Evolutionary conservation across 352 stramenopile genomes (phyloP), one percentile per base, ranked within the genome.

Genomic region (Poterioochromonas sp.): DNA sequence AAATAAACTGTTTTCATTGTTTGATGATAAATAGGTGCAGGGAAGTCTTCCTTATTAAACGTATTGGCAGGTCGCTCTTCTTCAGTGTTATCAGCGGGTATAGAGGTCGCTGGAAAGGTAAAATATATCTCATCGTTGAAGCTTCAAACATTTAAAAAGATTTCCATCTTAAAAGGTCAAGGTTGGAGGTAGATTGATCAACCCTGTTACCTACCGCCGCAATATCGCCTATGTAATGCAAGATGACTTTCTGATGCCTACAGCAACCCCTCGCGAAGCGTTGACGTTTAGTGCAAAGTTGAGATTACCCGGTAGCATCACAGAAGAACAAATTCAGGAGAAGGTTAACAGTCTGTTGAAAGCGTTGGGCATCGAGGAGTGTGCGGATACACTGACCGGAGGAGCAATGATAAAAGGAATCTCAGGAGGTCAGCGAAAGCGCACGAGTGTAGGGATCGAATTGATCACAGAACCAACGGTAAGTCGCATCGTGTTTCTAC

Each of bases 391-490:
- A 12, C 2, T 77, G 41, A 65, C 81, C 37, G 81, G 81, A 35
- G 73, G 79, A 32, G 84, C 79, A 20, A 63, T 86, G 0, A 83
- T 87, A 2, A 93, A 93, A 73, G 93, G 94, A 26, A 91, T 97
- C 49, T 96, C 90, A 44, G 93, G 94, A 22, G 94, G 93, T 54
- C 90, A 98, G 82, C 87, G 90, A 41, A 92, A 94, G 51, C 86
- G 93, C 34, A 90, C 95, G 41, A 93, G 87, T 49, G 91, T 96
- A 51, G 92, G 90, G 54, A 88, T 97, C 0, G 92, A 97, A 77
- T 82, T 97, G 15, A 87, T 92, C 29, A 90, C 87, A 1, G 78
- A 86, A 22, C 88, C 89, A 86, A 90, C 69, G 78, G n/a, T n/a
- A n/a, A n/a, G n/a, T n/a, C n/a, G n/a, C n/a, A n/a, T n/a, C n/a